These are phyloP conservation scores for Vigna trinervia DNA, from an alignment of 306 rosid genomes.

Conservation along the genomic window DNA sequence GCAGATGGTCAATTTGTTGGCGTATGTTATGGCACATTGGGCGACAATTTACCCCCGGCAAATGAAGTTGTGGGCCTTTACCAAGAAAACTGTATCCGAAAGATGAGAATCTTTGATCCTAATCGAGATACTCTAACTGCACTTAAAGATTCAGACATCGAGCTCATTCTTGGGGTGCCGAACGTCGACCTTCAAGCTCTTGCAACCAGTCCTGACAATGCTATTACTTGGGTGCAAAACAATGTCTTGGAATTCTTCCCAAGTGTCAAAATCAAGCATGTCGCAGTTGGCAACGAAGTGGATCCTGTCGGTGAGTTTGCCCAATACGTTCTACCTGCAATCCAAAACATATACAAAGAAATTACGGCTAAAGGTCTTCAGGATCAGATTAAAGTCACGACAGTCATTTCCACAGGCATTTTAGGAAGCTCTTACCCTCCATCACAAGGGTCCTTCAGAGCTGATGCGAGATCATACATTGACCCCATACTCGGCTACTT, in stretches of 20 bases:
- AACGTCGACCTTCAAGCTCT: slow-evolving; percentile 59
- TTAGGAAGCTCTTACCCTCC: slow-evolving; percentile 61
- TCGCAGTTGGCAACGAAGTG: slow-evolving; percentile 72
- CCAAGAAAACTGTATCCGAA: slow-evolving; percentile 53
- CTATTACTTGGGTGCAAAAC: slow-evolving; percentile 55
- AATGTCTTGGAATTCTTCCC: slow-evolving; percentile 56
- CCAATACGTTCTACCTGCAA: slow-evolving; percentile 53
- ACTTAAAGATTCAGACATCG: slow-evolving; percentile 55
- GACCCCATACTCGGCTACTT: slow-evolving; percentile 59
- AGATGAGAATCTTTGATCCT: slow-evolving; percentile 63
- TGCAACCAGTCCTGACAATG: slow-evolving; percentile 45
- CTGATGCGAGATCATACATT: slow-evolving; percentile 58
- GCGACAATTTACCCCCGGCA: slow-evolving; percentile 59
- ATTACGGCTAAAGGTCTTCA: slow-evolving; percentile 50
- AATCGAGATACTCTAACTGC: slow-evolving; percentile 61
- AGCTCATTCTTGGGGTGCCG: slow-evolving; percentile 65
- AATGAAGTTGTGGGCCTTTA: slow-evolving; percentile 55
- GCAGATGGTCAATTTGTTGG: slow-evolving; percentile 60
- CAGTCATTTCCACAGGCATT: slow-evolving; percentile 57
- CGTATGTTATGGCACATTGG: slow-evolving; percentile 68
- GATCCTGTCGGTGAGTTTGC: slow-evolving; percentile 53
- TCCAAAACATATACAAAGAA: slow-evolving; percentile 55
- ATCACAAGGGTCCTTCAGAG: slow-evolving; percentile 60
- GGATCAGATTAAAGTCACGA: slow-evolving; percentile 13
- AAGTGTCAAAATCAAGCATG: slow-evolving; percentile 50